These are phyloP conservation scores for Pichia cabralensis DNA, from an alignment of 805 yeast species.

Conservation along the genomic window DNA sequence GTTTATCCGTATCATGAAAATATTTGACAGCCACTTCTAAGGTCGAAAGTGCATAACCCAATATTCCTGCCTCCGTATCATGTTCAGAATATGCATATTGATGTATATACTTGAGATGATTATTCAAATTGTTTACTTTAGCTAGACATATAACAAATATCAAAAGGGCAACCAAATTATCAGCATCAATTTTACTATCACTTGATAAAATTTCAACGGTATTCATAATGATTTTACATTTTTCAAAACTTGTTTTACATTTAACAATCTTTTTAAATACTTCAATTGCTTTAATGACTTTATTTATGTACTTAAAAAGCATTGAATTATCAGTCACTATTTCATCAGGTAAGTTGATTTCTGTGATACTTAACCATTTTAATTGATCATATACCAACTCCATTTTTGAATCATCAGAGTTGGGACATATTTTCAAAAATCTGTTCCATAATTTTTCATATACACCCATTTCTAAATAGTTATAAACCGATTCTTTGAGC, in stretches of 20 bases:
- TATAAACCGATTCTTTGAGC: conserved; percentile 45
- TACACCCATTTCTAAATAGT: conserved; percentile 61
- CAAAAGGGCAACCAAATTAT: conserved; percentile 62
- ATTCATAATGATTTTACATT: conserved; percentile 37
- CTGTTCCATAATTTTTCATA: conserved; percentile 59
- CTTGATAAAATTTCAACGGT: conserved; percentile 44
- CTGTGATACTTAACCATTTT: conserved; percentile 36
- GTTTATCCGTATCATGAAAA: conserved; percentile 31
- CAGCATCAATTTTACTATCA: conserved; percentile 56
- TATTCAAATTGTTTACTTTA: conserved; percentile 44
- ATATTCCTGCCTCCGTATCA: conserved; percentile 44
- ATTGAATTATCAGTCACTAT: conserved; percentile 2
- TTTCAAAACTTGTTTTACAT: conserved; percentile 37
- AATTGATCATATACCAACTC: conserved; percentile 27
- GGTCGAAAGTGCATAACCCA: conserved; percentile 74
- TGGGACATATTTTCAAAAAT: conserved; percentile 14
- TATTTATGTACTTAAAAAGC: conserved; percentile 28
- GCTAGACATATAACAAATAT: conserved; percentile 63
- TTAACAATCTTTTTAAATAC: conserved; percentile 39
- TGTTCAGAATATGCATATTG: conserved; percentile 36
- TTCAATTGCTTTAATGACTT: conserved; percentile 40
- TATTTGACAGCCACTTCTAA: conserved; percentile 73
- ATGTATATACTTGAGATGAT: conserved; percentile 57
- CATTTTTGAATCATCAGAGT: conserved; percentile 12
- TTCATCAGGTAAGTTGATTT: conserved; percentile 35